Conservation (phyloP, 2,329 filamentous ascomycete genomes). For the Fusarium praegraminearum region DNA sequence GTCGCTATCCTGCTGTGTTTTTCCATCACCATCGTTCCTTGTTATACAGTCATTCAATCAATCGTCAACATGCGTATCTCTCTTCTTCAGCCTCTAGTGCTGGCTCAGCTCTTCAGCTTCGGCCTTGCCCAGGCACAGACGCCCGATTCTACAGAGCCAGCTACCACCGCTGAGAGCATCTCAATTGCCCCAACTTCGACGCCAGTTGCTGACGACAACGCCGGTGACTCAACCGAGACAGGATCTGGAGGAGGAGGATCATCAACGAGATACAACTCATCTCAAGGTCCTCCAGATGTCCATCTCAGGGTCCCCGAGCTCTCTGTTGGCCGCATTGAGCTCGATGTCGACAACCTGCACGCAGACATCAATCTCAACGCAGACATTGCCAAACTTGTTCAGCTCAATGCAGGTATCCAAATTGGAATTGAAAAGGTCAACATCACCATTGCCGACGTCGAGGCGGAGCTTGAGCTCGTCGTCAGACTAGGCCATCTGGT, state of each 20-base stretch:
- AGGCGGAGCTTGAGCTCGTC: constrained; percentile 29
- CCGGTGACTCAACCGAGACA: constrained; percentile 10
- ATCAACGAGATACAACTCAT: constrained; percentile 7
- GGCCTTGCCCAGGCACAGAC: constrained; percentile 21
- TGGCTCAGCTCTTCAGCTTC: constrained; percentile 14
- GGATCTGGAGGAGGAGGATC: not conserved
- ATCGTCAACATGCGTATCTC: constrained; percentile 20
- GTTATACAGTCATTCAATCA: not conserved
- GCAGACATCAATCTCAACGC: constrained; percentile 34
- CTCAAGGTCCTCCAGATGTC: constrained; percentile 27
- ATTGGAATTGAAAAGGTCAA: constrained; percentile 30
- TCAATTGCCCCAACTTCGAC: constrained; percentile 11
- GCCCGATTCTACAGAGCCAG: constrained; percentile 26
- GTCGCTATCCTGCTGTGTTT: not conserved
- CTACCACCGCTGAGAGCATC: constrained; percentile 26
- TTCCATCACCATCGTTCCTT: not conserved
- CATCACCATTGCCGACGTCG: constrained; percentile 26
- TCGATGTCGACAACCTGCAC: constrained; percentile 28
- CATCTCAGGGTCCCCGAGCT: constrained; percentile 28
- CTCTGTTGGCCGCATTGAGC: constrained; percentile 29
- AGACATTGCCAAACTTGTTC: constrained; percentile 21
- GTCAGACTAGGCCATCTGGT: constrained; percentile 26
- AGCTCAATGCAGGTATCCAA: constrained; percentile 27
- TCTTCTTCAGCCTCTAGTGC: constrained; percentile 12
- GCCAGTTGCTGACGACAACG: not conserved